A percentile compares a stretch with the other conserved stretches of the same genome.
Evolutionary conservation across 2,329 filamentous ascomycete species (phyloP).

Genomic region (Cercospora citrullina): DNA sequence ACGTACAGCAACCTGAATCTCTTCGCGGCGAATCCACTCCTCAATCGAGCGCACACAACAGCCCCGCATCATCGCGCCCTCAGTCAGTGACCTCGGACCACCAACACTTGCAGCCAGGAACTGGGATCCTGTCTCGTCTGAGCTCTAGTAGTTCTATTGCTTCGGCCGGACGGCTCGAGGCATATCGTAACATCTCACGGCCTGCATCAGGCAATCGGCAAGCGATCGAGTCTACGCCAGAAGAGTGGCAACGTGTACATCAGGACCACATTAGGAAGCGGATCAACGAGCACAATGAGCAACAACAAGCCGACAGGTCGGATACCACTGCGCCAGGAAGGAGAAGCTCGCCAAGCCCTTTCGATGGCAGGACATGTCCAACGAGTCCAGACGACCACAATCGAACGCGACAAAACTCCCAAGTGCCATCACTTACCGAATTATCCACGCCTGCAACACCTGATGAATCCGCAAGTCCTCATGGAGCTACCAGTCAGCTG

Average conservation of each 20-base stretch:
- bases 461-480: conserved; percentile 43
- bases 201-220: conserved; percentile 22
- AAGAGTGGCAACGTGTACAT: conserved; percentile 38
- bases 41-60: conserved; percentile 28
- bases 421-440: conserved; percentile 28
- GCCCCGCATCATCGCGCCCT: conserved; percentile 28
- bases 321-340: conserved; percentile 8
- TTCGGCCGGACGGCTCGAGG: conserved; percentile 24
- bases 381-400: conserved; percentile 45
- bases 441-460: conserved; percentile 35
- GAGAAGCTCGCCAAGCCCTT: conserved; percentile 28
- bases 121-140: conserved; percentile 29
- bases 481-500: conserved; percentile 33
- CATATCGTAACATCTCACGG: conserved; percentile 19
- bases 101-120: conserved; percentile 26
- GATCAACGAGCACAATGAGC: conserved; percentile 38
- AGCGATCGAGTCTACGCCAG: conserved; percentile 35
- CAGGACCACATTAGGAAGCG: conserved; percentile 39
- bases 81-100: conserved; percentile 27
- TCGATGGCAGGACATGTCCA: conserved; percentile 45
- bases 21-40: conserved; percentile 40
- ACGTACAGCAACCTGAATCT: conserved; percentile 54
- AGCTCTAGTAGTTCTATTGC: conserved; percentile 35
- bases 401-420: conserved; percentile 30
- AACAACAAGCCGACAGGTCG: conserved; percentile 35